Conservation (phyloP, 116 monocot genomes). For the Papilionanthe hybrid region DNA sequence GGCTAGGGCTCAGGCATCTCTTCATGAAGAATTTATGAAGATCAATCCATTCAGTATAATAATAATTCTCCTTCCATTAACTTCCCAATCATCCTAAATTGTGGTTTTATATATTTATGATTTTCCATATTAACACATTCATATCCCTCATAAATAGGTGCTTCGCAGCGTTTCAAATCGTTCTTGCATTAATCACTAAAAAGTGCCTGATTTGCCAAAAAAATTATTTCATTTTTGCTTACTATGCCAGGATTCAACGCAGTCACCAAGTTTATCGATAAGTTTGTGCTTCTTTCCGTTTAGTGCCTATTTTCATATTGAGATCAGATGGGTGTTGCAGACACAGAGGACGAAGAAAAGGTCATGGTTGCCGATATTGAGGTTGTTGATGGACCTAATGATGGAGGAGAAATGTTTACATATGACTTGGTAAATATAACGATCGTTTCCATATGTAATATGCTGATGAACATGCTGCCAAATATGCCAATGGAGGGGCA, state of each 20-base stretch:
- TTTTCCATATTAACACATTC: too few species aligned
- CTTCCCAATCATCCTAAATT: too few species aligned
- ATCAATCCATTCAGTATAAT: too few species aligned
- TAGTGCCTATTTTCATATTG: slow-evolving; percentile 82
- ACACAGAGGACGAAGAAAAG: slow-evolving; percentile 85
- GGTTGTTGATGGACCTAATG: slow-evolving; percentile 96
- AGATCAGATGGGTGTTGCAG: slow-evolving; percentile 88
- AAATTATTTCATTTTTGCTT: too few species aligned
- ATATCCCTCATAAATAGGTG: too few species aligned
- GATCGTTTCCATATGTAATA: slow-evolving; percentile 91
- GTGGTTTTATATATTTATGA: too few species aligned
- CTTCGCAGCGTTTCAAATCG: too few species aligned
- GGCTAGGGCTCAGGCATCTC: too few species aligned
- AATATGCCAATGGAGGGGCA: slow-evolving; percentile 93
- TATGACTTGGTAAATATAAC: slow-evolving; percentile 76
- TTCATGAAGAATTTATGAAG: too few species aligned
- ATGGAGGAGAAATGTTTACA: slow-evolving; percentile 93
- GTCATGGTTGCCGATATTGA: slow-evolving; percentile 93
- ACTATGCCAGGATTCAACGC: slow-evolving; percentile 47
- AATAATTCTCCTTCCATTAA: too few species aligned
- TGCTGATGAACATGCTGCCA: slow-evolving; percentile 83
- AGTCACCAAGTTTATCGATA: slow-evolving; percentile 91
- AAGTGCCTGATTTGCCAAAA: too few species aligned
- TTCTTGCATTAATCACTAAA: too few species aligned
- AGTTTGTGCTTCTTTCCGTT: slow-evolving; percentile 87